A percentile compares a stretch with the other conserved stretches of the same genome.
These are phyloP conservation scores for Juglanconis sp. DNA, from an alignment of 2,329 filamentous ascomycete species.

Conservation along the genomic window DNA sequence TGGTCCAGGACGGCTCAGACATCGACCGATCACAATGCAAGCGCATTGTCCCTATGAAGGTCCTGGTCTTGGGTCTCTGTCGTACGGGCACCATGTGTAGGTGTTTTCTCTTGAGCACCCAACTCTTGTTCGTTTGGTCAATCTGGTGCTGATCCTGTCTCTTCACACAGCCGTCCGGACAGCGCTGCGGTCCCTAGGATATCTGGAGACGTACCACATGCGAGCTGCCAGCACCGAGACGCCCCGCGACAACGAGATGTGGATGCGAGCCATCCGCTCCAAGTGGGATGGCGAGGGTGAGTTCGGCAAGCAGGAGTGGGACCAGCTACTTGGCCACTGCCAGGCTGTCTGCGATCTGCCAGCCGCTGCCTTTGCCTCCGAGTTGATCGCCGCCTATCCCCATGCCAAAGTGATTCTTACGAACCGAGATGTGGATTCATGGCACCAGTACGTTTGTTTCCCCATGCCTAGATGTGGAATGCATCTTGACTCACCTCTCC, in stretches of 20 bases:
- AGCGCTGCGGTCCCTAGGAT: constrained; percentile 15
- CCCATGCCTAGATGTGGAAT: too few species aligned
- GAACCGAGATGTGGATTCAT: constrained; percentile 36
- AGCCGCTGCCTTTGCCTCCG: constrained; percentile 33
- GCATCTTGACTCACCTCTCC: neutral
- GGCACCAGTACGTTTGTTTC: constrained; percentile 32
- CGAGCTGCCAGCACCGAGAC: constrained; percentile 17
- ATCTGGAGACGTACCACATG: constrained; percentile 19
- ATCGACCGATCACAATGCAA: constrained; percentile 65
- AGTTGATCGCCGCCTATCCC: constrained; percentile 45
- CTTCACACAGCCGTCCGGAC: constrained; percentile 7
- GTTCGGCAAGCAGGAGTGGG: constrained; percentile 40
- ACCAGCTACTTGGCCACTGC: constrained; percentile 41
- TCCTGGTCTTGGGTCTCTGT: constrained; percentile 66
- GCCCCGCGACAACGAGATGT: constrained; percentile 20
- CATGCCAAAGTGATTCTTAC: constrained; percentile 47
- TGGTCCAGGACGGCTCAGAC: constrained; percentile 41
- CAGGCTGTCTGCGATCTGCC: constrained; percentile 27
- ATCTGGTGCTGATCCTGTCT: neutral
- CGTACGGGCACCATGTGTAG: constrained; percentile 32
- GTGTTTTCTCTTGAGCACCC: neutral
- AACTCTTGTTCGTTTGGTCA: neutral
- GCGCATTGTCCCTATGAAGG: constrained; percentile 68
- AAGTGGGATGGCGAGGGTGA: constrained; percentile 22
- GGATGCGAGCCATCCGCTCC: constrained; percentile 24